Base-by-base conservation (phyloP, 495 filamentous ascomycete species). In the Penicillium diatomitis region DNA sequence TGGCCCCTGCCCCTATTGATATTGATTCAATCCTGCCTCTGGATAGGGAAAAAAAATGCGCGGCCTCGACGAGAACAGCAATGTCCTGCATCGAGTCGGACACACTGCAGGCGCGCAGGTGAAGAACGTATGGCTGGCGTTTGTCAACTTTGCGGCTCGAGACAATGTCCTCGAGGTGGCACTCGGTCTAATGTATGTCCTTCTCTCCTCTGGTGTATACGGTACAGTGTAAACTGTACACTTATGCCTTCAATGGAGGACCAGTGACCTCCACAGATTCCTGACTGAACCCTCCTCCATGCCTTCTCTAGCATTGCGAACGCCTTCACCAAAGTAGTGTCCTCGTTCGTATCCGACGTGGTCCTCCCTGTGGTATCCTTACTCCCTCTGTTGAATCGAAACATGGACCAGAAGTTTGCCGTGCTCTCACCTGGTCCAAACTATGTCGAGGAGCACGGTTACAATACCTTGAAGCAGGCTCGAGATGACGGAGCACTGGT, bases 161-260 rank as follows among this genome's bases (percentile, higher is more conserved):
- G 85, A 86, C 48, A 88, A 88, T 51, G 83, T 88, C 32, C 74
- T 88, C 29, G 82, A 87, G 60, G 83, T 88, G 38, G 85, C 85
- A 9, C 78, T 87, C 39, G 85, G 85, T 54, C 71, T 88, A 65
- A 87, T 88, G 82, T 85, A 53, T 58, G 72, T 11, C 57, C 4
- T 10, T 20, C 20, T 20, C 2, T 20, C 1, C 20, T 20, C 0
- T 20, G 20, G 20, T 20, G 20, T 20, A 20, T 2, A 20, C 20
- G 0, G 20, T 20, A 20, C 20, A 20, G n/a, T n/a, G n/a, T n/a
- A n/a, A n/a, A 20, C 20, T 20, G 20, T 20, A 20, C 20, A 20
- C 20, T 2, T 20, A 20, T 20, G 20, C 20, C 20, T 20, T 20
- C 20, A 20, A 20, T 20, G 20, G 20, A 20, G 20, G 0, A 20